Percentiles rank a stretch among this genome's conserved stretches.
Conservation (phyloP, 305 asterid species). For the Lippia alba region DNA sequence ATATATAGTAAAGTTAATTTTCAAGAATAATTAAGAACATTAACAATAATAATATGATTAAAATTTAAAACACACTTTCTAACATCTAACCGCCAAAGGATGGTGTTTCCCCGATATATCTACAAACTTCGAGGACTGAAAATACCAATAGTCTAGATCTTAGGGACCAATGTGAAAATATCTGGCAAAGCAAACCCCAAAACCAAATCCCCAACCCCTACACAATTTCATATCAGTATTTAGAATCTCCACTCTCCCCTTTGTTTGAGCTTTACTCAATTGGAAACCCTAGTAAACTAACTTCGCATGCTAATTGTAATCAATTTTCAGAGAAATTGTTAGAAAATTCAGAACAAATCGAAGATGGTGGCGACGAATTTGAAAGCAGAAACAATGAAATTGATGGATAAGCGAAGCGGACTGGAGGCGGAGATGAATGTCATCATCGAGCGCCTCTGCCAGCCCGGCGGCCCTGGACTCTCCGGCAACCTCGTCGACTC, state of each 20-base stretch:
- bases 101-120: too few species aligned
- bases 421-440: constrained; percentile 79
- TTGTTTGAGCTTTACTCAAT: constrained; percentile 2
- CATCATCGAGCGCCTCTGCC: constrained; percentile 77
- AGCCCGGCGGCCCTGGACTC: constrained; percentile 87
- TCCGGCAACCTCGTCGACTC: constrained; percentile 82
- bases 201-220: background rate
- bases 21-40: too few species aligned
- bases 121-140: background rate
- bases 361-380: constrained; percentile 88
- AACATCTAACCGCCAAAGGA: too few species aligned
- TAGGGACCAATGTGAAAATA: constrained; percentile 17
- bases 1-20: too few species aligned
- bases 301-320: background rate
- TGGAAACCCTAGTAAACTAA: constrained; percentile 40
- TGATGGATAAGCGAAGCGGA: constrained; percentile 76
- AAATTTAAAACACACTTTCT: too few species aligned
- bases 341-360: constrained; percentile 4
- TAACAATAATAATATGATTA: too few species aligned
- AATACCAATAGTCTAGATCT: background rate
- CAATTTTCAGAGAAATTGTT: constrained; percentile 3
- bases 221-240: background rate
- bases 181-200: background rate
- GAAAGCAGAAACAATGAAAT: constrained; percentile 79
- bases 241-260: background rate